Evolutionary conservation across 495 filamentous ascomycete genomes (phyloP).

Genomic region (Penicillium ucsense): DNA sequence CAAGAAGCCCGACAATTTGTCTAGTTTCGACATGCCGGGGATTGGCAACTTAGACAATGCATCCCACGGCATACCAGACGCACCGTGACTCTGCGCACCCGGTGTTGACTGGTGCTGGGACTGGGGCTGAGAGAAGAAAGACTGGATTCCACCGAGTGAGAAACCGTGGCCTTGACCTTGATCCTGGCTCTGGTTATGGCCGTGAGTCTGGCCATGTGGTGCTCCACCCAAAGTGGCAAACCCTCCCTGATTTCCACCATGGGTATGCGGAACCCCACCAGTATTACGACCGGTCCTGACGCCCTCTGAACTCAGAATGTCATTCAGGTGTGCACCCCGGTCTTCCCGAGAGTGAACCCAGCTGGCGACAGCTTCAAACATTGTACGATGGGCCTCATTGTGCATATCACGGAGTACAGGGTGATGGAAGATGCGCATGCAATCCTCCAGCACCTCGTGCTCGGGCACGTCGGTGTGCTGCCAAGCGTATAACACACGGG

Average conservation of each 20-base stretch:
- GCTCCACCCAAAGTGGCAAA: slow-evolving; percentile 19
- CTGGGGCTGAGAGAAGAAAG: slow-evolving; percentile 14
- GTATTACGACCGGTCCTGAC: slow-evolving; percentile 76
- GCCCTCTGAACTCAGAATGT: slow-evolving; percentile 65
- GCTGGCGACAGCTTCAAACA: slow-evolving; percentile 71
- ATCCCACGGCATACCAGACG: slow-evolving; percentile 24
- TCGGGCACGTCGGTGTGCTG: slow-evolving; percentile 72
- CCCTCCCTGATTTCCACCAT: slow-evolving; percentile 18
- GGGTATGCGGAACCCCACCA: slow-evolving; percentile 27
- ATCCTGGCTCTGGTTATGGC: slow-evolving; percentile 3
- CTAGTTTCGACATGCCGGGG: slow-evolving; percentile 31
- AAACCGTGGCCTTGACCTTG: slow-evolving; percentile 7
- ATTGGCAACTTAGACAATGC: slow-evolving; percentile 32
- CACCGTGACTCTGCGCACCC: not conserved
- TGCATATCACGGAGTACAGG: slow-evolving; percentile 63
- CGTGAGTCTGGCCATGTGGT: slow-evolving; percentile 7
- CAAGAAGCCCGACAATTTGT: slow-evolving; percentile 32
- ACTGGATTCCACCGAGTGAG: slow-evolving; percentile 5
- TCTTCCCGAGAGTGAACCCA: slow-evolving; percentile 64
- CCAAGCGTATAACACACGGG: slow-evolving; percentile 84
- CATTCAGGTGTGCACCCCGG: slow-evolving; percentile 52
- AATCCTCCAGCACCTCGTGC: slow-evolving; percentile 68
- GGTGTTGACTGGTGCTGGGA: slow-evolving; percentile 11
- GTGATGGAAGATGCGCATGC: slow-evolving; percentile 77
- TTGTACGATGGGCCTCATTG: slow-evolving; percentile 69